Base-by-base conservation (phyloP, 2,329 filamentous ascomycete species). In the Ophiostoma tasmaniense region DNA sequence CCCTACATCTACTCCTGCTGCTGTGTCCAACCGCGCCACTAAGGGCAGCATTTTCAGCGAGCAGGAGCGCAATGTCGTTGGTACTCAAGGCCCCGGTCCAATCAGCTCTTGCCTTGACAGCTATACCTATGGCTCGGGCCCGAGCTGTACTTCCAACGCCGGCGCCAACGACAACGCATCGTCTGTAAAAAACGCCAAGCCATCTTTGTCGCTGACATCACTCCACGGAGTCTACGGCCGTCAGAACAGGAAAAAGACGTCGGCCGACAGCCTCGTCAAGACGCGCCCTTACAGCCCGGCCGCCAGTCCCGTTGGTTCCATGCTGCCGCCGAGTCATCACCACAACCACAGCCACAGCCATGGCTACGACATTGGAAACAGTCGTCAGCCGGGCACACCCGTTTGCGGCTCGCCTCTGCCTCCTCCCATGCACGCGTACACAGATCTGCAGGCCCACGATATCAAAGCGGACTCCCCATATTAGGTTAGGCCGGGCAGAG, bases 11-110 rank as follows among this genome's bases (percentile, higher is more conserved):
- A 20, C 42, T 45, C 11, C 42, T 45, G 42, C 17, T 10, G 13
- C 30, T 33, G 20, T 39, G 3, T 13, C 61, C 1, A 33, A 22
- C 8, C 61, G 61, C 4, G 33, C 25, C 35, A 66, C 28, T n/a
- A 25, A n/a, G 2, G 64, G 39, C 20, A 42, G 66, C 6, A 65
- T 70, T 8, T 70, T 70, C 11, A 70, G 69, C n/a, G 69, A 70
- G 4, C 69, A 70, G 11, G 69, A 70, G 33, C 66, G 69, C 4
- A 25, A 66, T 22, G 25, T 33, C 14, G 69, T 64, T 7, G 69
- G 69, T 13, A 39, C 64, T 0, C 69, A 70, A 33, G 69, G 69
- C n/a, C 52, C 6, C 35, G 66, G 39, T 35, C 61, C n/a, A 17
- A n/a, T 45, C 17, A 5, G 28, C 45, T 1, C 69, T 11, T 67